Evolutionary conservation across 2,329 filamentous ascomycete genomes (phyloP), one percentile per base, ranked within the genome.

Genomic region (Xylaria sp.): DNA sequence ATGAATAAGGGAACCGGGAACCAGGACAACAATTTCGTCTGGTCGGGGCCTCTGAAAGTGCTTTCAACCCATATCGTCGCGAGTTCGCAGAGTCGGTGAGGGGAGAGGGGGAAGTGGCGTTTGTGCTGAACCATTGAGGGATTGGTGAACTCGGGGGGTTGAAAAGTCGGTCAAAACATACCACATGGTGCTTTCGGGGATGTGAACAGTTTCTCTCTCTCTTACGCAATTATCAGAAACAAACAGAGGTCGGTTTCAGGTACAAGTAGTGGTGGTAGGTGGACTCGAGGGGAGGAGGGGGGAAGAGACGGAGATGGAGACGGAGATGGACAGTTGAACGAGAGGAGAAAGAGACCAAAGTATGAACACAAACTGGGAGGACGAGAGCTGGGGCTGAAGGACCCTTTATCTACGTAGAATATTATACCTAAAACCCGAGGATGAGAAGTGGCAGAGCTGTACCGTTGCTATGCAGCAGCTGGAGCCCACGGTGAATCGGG

Each of bases 181-280:
- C 77, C 77, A 79, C 77, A 79, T 79, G 64, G 74, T 78, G 76
- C 63, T 68, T 65, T 70, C 36, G 68, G 48, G 63, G 6, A 36
- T 51, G 40, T 33, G 40, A 44, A 61, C 38, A 58, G 59, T 65
- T 38, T 59, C 59, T 68, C 54, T 64, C 44, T 59, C 59, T 69
- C 58, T 64, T 56, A 68, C 56, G 28, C 65, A 63, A 69, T 63
- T 73, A 72, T 73, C 71, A 59, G 46, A 54, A 40, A 62, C 26
- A 65, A 67, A 69, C 56, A 46, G 67, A 63, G 49, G 59, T 36
- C 63, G 44, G 62, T 10, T 40, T 40, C 51, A 66, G 53, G 64
- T 23, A 59, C 59, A 61, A 2, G 64, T 56, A 48, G 46, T 54
- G 44, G 44, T 54, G 56, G 62, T 40, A 31, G 26, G 51, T 36